Conservation (phyloP, 768 basidiomycete species). For the Rhodotorula kratochvilovae region DNA sequence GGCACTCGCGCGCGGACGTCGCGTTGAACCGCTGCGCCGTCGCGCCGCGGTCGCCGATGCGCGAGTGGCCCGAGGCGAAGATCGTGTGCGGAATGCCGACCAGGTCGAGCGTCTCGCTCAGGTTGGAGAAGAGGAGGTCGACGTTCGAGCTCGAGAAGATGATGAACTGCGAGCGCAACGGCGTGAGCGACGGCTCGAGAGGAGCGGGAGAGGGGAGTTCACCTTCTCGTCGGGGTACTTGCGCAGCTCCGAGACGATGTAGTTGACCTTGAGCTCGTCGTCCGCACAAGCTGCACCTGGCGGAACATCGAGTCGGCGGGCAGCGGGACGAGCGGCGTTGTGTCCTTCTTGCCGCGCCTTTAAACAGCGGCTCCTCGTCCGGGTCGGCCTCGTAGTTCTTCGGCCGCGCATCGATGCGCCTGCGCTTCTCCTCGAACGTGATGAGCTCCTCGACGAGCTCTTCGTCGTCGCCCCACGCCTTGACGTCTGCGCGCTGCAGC, state of each 20-base stretch:
- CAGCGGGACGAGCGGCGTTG: slow-evolving; percentile 10
- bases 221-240: slow-evolving; percentile 28
- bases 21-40: slow-evolving; percentile 19
- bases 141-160: slow-evolving; percentile 19
- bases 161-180: slow-evolving; percentile 23
- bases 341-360: slow-evolving; percentile 11
- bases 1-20: slow-evolving; percentile 6
- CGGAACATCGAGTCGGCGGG: slow-evolving; percentile 14
- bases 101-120: slow-evolving; percentile 34
- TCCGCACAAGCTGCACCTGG: slow-evolving; percentile 13
- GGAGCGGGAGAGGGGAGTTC: neutral
- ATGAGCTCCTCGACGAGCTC: slow-evolving; percentile 37
- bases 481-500: slow-evolving; percentile 16
- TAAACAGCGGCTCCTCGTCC: slow-evolving; percentile 17
- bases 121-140: slow-evolving; percentile 33
- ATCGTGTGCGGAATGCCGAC: slow-evolving; percentile 30
- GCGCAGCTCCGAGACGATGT: slow-evolving; percentile 21
- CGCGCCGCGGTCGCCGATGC: slow-evolving; percentile 19
- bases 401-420: slow-evolving; percentile 4
- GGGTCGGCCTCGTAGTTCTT: neutral
- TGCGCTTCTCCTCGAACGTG: slow-evolving; percentile 32
- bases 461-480: slow-evolving; percentile 34
- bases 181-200: neutral
- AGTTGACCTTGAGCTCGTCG: slow-evolving; percentile 33
- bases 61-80: slow-evolving; percentile 16